Conservation (phyloP, 371 early-diverging fungal genomes). For the Fennellomyces sp. region DNA sequence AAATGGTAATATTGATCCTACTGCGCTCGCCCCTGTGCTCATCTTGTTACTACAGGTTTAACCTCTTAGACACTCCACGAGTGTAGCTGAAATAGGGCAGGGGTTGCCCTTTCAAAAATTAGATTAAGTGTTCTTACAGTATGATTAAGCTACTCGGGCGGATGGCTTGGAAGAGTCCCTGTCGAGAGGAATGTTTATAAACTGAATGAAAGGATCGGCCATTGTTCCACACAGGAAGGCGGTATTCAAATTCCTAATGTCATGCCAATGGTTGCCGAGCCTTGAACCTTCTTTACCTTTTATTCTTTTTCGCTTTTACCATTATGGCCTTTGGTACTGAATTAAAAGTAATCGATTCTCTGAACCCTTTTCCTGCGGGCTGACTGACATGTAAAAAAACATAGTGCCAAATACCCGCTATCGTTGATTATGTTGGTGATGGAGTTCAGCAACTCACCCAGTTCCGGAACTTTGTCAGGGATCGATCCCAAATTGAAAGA, state of each 20-base stretch:
- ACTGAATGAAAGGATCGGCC: too few relatives aligned
- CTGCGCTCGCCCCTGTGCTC: too few relatives aligned
- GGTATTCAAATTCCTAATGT: not conserved
- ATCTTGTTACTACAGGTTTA: not conserved
- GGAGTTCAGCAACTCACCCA: slow-evolving; percentile 68
- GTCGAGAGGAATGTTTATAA: too few relatives aligned
- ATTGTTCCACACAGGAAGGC: too few relatives aligned
- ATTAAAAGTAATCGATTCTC: slow-evolving; percentile 22
- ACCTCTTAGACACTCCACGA: not conserved
- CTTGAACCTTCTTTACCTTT: not conserved
- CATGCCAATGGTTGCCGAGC: slow-evolving; percentile 3
- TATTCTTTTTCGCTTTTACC: not conserved
- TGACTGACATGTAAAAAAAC: too few relatives aligned
- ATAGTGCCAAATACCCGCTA: slow-evolving; percentile 62
- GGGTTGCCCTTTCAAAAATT: too few relatives aligned
- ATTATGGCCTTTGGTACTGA: slow-evolving; percentile 22
- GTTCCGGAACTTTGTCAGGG: slow-evolving; percentile 76
- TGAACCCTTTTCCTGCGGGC: too few relatives aligned
- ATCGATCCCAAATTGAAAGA: slow-evolving; percentile 71
- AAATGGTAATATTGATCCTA: too few relatives aligned
- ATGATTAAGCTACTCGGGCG: too few relatives aligned
- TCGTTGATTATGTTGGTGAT: slow-evolving; percentile 58
- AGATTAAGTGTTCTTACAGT: too few relatives aligned
- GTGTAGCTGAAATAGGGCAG: not conserved
- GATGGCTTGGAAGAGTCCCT: too few relatives aligned